These are phyloP conservation scores for Jackrogersella minutella DNA, from an alignment of 495 filamentous ascomycete genomes.

Conservation along the genomic window DNA sequence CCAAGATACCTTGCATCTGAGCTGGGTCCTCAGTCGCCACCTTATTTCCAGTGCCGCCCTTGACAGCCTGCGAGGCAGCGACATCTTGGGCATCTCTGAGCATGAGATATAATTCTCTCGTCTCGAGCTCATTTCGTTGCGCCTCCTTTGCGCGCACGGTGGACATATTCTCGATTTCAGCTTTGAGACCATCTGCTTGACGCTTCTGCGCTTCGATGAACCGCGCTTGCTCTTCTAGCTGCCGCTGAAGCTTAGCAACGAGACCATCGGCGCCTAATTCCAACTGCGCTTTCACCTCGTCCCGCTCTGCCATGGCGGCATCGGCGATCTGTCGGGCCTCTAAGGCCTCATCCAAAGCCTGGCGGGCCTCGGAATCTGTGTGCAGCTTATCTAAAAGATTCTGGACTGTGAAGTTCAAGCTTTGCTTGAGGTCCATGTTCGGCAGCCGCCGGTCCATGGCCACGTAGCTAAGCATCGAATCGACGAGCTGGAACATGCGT, in stretches of 20 bases:
- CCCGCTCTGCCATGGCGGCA: conserved; percentile 91
- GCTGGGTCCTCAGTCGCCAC: conserved; percentile 69
- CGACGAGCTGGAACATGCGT: conserved; percentile 97
- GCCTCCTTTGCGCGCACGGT: conserved; percentile 87
- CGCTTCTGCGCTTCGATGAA: conserved; percentile 89
- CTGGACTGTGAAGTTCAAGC: conserved; percentile 96
- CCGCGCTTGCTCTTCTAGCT: conserved; percentile 87
- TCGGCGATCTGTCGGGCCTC: conserved; percentile 93
- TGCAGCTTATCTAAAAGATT: conserved; percentile 93
- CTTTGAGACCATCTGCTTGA: conserved; percentile 85
- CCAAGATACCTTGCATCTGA: conserved; percentile 90
- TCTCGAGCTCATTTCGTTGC: conserved; percentile 94
- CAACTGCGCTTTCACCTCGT: conserved; percentile 93
- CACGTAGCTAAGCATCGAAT: conserved; percentile 97
- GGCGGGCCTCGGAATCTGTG: conserved; percentile 92
- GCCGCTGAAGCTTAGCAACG: conserved; percentile 90
- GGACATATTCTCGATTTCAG: conserved; percentile 87
- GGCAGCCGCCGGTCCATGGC: conserved; percentile 97
- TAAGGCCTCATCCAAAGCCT: conserved; percentile 86
- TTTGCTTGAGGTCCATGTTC: conserved; percentile 97
- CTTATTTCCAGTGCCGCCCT: conserved; percentile 63
- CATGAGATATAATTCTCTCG: conserved; percentile 97
- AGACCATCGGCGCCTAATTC: conserved; percentile 93
- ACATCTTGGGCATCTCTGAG: conserved; percentile 97
- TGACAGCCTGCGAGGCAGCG: conserved; percentile 84